Conservation (phyloP, 192 early-diverging fungal species). For the Haplosporangium gracile region DNA sequence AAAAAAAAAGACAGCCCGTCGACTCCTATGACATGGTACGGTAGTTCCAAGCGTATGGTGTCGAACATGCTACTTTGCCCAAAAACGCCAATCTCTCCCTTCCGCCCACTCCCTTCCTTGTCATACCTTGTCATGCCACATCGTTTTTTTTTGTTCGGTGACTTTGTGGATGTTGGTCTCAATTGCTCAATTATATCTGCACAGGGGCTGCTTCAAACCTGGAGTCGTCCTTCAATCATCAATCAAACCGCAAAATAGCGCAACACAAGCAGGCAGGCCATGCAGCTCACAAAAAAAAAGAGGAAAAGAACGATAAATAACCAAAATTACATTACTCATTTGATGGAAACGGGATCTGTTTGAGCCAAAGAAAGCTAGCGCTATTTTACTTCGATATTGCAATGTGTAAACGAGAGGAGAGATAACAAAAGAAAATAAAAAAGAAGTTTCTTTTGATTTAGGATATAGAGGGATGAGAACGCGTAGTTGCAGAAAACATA, state of each 20-base stretch:
- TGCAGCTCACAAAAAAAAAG: constrained; percentile 1
- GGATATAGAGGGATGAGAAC: too few relatives aligned
- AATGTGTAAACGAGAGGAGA: too few relatives aligned
- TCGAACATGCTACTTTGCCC: not conserved
- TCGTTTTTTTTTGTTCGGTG: not conserved
- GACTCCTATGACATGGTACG: not conserved
- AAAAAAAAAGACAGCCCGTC: not conserved
- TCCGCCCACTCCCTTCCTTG: not conserved
- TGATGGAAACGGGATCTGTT: not conserved
- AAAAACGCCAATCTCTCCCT: not conserved
- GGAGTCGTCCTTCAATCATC: not conserved
- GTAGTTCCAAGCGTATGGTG: not conserved
- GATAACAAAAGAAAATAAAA: too few relatives aligned
- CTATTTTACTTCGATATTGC: too few relatives aligned
- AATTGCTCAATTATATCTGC: not conserved
- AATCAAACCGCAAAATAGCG: not conserved
- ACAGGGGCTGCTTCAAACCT: not conserved
- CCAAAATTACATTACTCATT: not conserved
- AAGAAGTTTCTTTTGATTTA: too few relatives aligned
- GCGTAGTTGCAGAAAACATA: too few relatives aligned
- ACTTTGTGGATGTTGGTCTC: too few relatives aligned
- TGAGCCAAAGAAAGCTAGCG: not conserved
- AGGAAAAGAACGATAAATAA: not conserved
- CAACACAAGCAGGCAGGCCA: not conserved
- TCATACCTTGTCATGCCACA: not conserved